phyloP scores from a whole-genome alignment of 108 stramenopile species.

The Nitzschia sp. region DNA sequence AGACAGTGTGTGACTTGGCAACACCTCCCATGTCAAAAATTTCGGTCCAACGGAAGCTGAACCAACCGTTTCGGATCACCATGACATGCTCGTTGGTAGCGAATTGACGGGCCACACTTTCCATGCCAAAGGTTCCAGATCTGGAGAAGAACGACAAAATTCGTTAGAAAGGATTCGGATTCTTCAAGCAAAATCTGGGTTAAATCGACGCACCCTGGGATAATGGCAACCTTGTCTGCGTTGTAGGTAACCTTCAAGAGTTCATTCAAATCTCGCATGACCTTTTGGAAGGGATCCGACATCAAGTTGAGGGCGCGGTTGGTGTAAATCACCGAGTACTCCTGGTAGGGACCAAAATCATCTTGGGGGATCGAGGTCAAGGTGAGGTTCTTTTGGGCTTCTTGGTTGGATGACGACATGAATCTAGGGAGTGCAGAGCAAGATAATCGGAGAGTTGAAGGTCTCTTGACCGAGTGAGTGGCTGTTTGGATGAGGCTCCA shows the following conservation, averaged over 20 bases:
- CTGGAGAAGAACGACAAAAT: conserved; percentile 25
- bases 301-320: conserved; percentile 90
- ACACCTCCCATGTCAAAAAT: conserved; percentile 79
- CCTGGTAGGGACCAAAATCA: conserved; percentile 73
- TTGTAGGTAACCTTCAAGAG: conserved; percentile 85
- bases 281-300: conserved; percentile 87
- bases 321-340: conserved; percentile 90
- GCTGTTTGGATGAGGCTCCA: too few relatives aligned
- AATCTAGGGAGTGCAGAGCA: too few relatives aligned
- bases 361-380: conserved; percentile 64
- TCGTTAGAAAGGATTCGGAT: conserved; percentile 6
- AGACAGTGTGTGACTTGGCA: conserved; percentile 75
- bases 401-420: conserved; percentile 5
- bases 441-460: too few relatives aligned
- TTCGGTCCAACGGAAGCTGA: conserved; percentile 91
- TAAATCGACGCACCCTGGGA: conserved; percentile 90
- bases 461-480: too few relatives aligned
- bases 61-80: conserved; percentile 93
- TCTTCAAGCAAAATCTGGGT: not conserved
- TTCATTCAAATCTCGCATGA: conserved; percentile 86
- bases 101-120: conserved; percentile 90
- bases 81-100: conserved; percentile 88
- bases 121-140: conserved; percentile 87
- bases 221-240: conserved; percentile 86
- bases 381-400: not conserved